Conservation (phyloP, 305 asterid genomes). For the Plantago coronopus region DNA sequence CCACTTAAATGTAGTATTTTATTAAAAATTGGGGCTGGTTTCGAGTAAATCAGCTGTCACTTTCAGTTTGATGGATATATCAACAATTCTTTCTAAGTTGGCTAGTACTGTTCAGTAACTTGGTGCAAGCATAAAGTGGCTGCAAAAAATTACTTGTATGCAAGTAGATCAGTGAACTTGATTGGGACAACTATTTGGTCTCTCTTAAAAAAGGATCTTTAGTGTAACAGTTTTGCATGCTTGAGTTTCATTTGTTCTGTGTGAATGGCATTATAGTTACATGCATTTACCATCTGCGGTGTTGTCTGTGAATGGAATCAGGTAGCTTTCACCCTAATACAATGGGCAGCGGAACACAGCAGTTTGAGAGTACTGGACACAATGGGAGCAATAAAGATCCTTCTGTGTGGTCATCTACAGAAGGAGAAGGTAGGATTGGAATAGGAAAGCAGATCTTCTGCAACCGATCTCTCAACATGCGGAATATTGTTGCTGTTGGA, state of each 20-base stretch:
- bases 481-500: slow-evolving; percentile 83
- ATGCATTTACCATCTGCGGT: not conserved
- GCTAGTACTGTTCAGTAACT: not conserved
- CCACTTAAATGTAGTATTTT: no score
- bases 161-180: slow-evolving; percentile 5
- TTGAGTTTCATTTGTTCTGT: no score
- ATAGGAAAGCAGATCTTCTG: slow-evolving; percentile 81
- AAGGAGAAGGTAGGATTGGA: slow-evolving; percentile 61
- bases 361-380: slow-evolving; percentile 35
- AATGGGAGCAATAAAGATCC: slow-evolving; percentile 38
- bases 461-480: slow-evolving; percentile 89
- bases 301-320: slow-evolving; percentile 29
- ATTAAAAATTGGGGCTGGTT: no score
- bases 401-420: slow-evolving; percentile 71
- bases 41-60: no score
- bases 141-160: not conserved
- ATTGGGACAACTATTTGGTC: slow-evolving; percentile 7
- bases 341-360: slow-evolving; percentile 36
- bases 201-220: not conserved
- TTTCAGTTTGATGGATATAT: no score
- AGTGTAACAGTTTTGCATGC: no score
- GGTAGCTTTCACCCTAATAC: slow-evolving; percentile 41
- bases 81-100: no score
- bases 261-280: no score
- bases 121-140: not conserved